These are phyloP conservation scores for Cladophialophora psammophila DNA, from an alignment of 2,329 filamentous ascomycete species.

Conservation along the genomic window DNA sequence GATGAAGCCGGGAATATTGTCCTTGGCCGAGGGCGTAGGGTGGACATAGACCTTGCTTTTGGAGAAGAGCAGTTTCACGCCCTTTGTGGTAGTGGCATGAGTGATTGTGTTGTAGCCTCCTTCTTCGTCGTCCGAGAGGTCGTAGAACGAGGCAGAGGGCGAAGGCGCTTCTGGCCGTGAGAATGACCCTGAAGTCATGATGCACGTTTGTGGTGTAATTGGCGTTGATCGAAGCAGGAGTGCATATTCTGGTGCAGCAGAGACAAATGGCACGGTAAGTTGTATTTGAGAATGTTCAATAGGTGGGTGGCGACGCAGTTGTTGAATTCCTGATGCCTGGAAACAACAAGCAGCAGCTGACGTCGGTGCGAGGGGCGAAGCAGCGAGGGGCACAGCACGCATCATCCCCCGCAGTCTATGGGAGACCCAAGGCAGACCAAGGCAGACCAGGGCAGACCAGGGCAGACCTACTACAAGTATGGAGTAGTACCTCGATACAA, in stretches of 20 bases:
- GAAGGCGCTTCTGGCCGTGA: slow-evolving; percentile 60
- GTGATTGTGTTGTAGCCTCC: slow-evolving; percentile 94
- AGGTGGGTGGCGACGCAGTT: slow-evolving; percentile 17
- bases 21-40: slow-evolving; percentile 88
- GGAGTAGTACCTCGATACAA: too few species aligned
- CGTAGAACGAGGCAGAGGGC: slow-evolving; percentile 88
- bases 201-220: slow-evolving; percentile 4
- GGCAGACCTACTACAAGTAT: too few species aligned
- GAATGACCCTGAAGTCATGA: slow-evolving; percentile 29
- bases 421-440: too few species aligned
- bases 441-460: too few species aligned
- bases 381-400: not conserved
- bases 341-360: slow-evolving; percentile 9
- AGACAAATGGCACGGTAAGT: not conserved
- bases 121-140: slow-evolving; percentile 95
- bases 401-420: not conserved
- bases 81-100: slow-evolving; percentile 75
- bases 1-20: slow-evolving; percentile 94
- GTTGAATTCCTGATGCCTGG: slow-evolving; percentile 37
- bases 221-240: not conserved
- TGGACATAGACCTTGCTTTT: slow-evolving; percentile 99
- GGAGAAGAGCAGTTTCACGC: slow-evolving; percentile 91
- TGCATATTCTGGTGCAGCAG: not conserved
- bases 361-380: slow-evolving; percentile 9
- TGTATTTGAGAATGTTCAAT: slow-evolving; percentile 7